Evolutionary conservation across 805 yeast species (phyloP), one percentile per base, ranked within the genome.

Genomic region (Metschnikowia picachoensis): DNA sequence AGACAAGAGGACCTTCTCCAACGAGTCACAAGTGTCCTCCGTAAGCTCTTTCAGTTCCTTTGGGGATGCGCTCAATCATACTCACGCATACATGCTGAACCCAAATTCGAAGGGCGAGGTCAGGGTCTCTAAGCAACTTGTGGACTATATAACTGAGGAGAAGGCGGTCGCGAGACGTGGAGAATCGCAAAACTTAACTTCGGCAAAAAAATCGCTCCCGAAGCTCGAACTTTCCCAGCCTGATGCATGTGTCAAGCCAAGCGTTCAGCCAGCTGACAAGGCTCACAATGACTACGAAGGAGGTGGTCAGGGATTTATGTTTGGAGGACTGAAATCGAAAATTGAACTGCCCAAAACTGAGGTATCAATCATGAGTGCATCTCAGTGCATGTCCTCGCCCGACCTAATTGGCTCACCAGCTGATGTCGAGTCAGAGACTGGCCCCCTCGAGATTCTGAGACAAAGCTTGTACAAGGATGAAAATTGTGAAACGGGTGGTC

Each of bases 1-100:
- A 10, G 50, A 46, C 34, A 57, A 55, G 37, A 47, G 75, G 41
- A 59, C 59, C 10, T 65, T 67, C 46, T 68, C 73, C 37, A 73
- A 58, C 30, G 65, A 70, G 42, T 67, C 73, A 1, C 60, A 57
- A 15, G 70, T 66, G 2, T 67, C 73, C 5, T 65, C 73, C 0
- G 65, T 68, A 11, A 66, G 72, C 47, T 62, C 70, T 0, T 64
- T 67, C 46, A 66, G 70, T 47, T 61, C 72, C 1, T 53, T 64
- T 14, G 70, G 68, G 2, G 73, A 67, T 36, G 51, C 62, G 25
- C 45, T 52, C 20, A 43, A 42, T 16, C 39, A 44, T 17, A 40
- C 33, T 13, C 44, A 49, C 15, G 48, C 50, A 11, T 50, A 41
- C 30, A 50, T 50, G 53, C 51, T 43, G 49, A 47, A 49, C 17